These are phyloP conservation scores for Clitoria ternatea DNA, from an alignment of 306 rosid genomes.

Conservation along the genomic window DNA sequence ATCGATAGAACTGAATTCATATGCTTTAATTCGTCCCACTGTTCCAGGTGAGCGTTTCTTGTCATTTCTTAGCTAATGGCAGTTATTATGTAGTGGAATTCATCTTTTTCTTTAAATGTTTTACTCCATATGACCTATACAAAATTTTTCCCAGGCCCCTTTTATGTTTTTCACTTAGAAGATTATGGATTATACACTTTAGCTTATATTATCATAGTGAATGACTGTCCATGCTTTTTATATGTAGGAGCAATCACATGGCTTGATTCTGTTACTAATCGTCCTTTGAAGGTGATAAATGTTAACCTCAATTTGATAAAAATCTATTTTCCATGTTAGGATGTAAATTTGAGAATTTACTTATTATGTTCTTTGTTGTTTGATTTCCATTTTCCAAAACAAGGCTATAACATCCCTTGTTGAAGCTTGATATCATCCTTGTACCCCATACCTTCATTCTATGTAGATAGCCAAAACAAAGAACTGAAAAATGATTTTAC, in stretches of 20 bases:
- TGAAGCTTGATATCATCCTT: conserved; percentile 6
- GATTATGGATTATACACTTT: conserved; percentile 14
- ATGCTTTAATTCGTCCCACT: conserved; percentile 88
- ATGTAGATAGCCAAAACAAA: neutral
- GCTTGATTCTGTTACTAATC: conserved; percentile 91
- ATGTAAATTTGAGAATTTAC: conserved; percentile 11
- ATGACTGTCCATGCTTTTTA: conserved; percentile 27
- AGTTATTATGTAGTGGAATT: neutral
- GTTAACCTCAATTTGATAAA: neutral
- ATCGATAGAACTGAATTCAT: conserved; percentile 66
- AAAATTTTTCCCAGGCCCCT: conserved; percentile 6
- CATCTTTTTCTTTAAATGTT: conserved; percentile 16
- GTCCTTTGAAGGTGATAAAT: conserved; percentile 76
- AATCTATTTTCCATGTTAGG: conserved; percentile 10
- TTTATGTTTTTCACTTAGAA: neutral
- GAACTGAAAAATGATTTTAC: neutral
- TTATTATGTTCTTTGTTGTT: neutral
- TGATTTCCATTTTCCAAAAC: neutral
- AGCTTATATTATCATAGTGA: conserved; percentile 6
- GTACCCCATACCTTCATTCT: neutral
- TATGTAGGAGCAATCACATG: conserved; percentile 75
- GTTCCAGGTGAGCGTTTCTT: conserved; percentile 53
- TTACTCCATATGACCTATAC: neutral
- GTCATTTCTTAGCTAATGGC: conserved; percentile 15
- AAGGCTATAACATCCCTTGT: neutral